Conservation (phyloP, 164 flowering plant genomes). For the Cinnamomum chago region DNA sequence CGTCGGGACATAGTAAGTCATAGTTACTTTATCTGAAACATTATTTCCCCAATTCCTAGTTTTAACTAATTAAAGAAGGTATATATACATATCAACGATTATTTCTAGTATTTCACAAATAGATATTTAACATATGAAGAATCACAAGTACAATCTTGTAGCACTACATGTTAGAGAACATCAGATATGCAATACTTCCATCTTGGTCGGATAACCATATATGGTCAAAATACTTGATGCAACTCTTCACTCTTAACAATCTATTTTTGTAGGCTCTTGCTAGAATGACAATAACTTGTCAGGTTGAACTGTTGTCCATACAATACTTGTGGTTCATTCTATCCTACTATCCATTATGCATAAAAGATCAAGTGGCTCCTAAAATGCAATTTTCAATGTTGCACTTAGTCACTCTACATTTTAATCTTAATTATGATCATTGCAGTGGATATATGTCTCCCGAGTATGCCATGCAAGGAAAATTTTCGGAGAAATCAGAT, state of each 20-base stretch:
- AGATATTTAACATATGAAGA: background rate
- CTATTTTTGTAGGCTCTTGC: background rate
- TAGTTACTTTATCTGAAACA: background rate
- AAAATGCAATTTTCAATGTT: background rate
- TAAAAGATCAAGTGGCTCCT: background rate
- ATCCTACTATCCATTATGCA: background rate
- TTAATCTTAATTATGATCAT: background rate
- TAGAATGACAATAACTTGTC: no score
- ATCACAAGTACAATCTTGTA: background rate
- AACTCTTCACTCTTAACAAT: no score
- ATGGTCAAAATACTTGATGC: no score
- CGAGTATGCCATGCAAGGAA: constrained; percentile 36
- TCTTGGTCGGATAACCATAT: no score
- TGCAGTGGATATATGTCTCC: constrained; percentile 45
- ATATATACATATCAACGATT: background rate
- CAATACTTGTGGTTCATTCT: background rate
- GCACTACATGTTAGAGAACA: background rate
- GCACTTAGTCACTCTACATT: background rate
- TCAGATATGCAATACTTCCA: no score
- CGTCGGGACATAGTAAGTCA: constrained; percentile 42
- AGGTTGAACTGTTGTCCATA: background rate
- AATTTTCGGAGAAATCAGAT: constrained; percentile 39
- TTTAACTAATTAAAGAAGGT: background rate
- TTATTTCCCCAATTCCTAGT: background rate
- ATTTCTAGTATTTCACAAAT: background rate